Evolutionary conservation across 805 yeast genomes (phyloP), one percentile per base, ranked within the genome.

Genomic region (Schwanniomyces occidentalis): DNA sequence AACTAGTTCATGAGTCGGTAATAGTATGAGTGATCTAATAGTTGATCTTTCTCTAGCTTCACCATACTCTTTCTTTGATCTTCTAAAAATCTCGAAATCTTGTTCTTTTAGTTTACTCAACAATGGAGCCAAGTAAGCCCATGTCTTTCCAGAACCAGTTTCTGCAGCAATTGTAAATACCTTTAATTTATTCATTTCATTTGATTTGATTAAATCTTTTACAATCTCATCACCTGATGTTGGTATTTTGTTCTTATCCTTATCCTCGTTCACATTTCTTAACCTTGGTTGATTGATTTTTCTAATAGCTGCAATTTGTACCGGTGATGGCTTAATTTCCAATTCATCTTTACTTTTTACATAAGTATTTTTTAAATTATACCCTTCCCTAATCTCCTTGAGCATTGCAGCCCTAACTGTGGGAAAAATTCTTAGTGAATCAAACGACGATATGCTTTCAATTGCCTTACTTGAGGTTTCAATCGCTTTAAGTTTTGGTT

Each of bases 61-160:
- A 9, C 37, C 46, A 44, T 52, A 65, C 2, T 17, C 44, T 8
- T 41, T 37, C 19, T 24, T 35, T 8, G 50, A 46, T 12, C 35
- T 40, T 14, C 45, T 44, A 41, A 51, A 63, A 2, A 48, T 30
- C 6, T 47, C 48, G 8, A 57, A 39, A 37, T 82, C 80, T 32
- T 75, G 78, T 38, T 81, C 80, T 40, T 78, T 75, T 43, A 90
- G 58, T 43, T 76, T 78, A 30, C 87, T 83, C 24, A 90, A 44
- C 22, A 91, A 43, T 0, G 96, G 90, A 0, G 85, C 78, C 41
- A 93, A 54, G 52, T 90, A 91, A 0, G 97, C 89, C 80, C 95
- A 80, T 0, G 99, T 91, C 54, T 91, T 91, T 6, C 99, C 99
- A 0, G 95, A 84, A 0, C 99, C 99, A 0, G 99, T 91, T 56